Conservation (phyloP, 129 eudicot genomes). For the Escallonia herrerae region DNA sequence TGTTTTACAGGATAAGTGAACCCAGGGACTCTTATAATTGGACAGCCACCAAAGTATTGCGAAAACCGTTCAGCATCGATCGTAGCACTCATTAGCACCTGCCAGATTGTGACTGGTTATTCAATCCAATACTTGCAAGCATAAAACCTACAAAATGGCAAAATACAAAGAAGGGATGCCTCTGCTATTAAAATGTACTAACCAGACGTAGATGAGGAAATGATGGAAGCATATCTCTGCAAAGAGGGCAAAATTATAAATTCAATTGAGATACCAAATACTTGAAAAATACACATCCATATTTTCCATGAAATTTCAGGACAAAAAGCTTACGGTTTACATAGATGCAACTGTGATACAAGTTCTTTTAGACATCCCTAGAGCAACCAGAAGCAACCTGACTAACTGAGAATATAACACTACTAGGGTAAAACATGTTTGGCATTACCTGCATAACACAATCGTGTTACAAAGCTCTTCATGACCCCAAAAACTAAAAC, state of each 20-base stretch:
- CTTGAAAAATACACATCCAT: no score
- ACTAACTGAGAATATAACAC: no score
- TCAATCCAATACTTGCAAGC: neutral
- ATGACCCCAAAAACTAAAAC: no score
- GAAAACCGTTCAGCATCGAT: slow-evolving; percentile 96
- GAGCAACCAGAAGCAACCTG: no score
- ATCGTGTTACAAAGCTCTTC: no score
- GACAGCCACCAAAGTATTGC: slow-evolving; percentile 91
- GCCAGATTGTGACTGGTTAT: slow-evolving; percentile 11
- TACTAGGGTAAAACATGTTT: no score
- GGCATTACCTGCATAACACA: no score
- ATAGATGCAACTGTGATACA: no score
- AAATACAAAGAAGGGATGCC: neutral
- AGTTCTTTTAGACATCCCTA: no score
- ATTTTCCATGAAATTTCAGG: no score
- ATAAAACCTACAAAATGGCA: neutral
- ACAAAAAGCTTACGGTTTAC: no score
- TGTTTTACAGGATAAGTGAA: slow-evolving; percentile 81
- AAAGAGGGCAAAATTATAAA: slow-evolving; percentile 5
- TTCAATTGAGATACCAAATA: neutral
- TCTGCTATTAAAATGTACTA: slow-evolving; percentile 15
- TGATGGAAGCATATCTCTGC: slow-evolving; percentile 91
- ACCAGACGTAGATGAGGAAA: slow-evolving; percentile 92
- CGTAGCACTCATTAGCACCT: slow-evolving; percentile 99
- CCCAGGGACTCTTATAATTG: slow-evolving; percentile 90